phyloP scores from a whole-genome alignment of 768 basidiomycete genomes.

The Tephrocybe sp. region DNA sequence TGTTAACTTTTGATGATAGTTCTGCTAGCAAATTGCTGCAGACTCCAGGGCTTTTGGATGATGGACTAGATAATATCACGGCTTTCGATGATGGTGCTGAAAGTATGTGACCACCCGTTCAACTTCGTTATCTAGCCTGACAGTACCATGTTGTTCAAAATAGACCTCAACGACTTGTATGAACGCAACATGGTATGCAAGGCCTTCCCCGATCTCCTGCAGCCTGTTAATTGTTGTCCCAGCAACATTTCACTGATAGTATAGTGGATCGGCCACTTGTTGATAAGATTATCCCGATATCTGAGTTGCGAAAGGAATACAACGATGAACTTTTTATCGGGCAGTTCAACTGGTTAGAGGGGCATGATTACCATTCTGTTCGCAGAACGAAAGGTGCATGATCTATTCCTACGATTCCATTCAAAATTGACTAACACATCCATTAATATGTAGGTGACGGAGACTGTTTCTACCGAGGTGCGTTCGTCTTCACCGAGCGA shows the following conservation, averaged over 20 bases:
- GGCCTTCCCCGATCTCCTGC: neutral
- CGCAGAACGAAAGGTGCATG: constrained; percentile 67
- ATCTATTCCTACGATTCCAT: constrained; percentile 1
- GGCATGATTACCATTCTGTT: constrained; percentile 61
- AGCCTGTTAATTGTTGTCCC: neutral
- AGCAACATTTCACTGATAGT: constrained; percentile 30
- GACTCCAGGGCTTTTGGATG: neutral
- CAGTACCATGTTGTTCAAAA: neutral
- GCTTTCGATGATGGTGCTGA: neutral
- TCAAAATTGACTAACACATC: neutral
- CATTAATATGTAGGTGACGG: constrained; percentile 61
- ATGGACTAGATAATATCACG: too few species aligned
- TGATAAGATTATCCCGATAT: constrained; percentile 48
- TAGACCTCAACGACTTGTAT: constrained; percentile 14
- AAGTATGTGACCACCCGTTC: neutral
- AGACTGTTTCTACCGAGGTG: constrained; percentile 91
- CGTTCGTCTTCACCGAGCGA: constrained; percentile 17
- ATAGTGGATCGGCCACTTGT: constrained; percentile 50
- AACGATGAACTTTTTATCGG: constrained; percentile 59
- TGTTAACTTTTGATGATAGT: neutral
- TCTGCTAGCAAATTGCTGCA: too few species aligned
- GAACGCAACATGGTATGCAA: constrained; percentile 23
- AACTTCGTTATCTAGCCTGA: neutral
- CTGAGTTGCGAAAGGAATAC: constrained; percentile 63
- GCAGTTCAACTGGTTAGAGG: constrained; percentile 72